These are phyloP conservation scores for Termitomyces titanicus DNA, from an alignment of 768 basidiomycete species.

Conservation along the genomic window DNA sequence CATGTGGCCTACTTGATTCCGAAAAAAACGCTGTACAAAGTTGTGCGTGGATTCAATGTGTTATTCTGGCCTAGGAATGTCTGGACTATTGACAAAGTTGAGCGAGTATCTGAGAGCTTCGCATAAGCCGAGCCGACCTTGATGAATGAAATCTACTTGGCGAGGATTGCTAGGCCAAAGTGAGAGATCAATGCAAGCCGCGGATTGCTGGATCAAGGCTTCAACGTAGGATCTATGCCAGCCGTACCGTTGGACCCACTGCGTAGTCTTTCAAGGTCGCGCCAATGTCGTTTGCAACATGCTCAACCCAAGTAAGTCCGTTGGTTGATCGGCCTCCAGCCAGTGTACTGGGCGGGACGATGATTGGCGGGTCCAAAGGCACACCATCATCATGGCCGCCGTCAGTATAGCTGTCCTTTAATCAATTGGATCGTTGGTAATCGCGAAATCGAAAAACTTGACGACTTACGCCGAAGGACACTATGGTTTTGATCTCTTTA, in stretches of 20 bases:
- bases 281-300: conserved; percentile 37
- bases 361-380: conserved; percentile 39
- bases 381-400: conserved; percentile 48
- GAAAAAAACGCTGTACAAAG: conserved; percentile 50
- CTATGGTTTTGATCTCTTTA: conserved; percentile 38
- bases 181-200: conserved; percentile 43
- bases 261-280: conserved; percentile 51
- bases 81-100: conserved; percentile 24
- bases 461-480: conserved; percentile 44
- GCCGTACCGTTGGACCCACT: conserved; percentile 22
- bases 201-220: conserved; percentile 27
- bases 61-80: conserved; percentile 43
- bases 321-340: conserved; percentile 52
- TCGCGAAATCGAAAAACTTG: background rate
- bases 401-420: conserved; percentile 47
- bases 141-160: conserved; percentile 44
- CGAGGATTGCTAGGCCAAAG: conserved; percentile 50
- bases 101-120: background rate
- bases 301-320: conserved; percentile 48
- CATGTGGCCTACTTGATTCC: conserved; percentile 44
- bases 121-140: conserved; percentile 29
- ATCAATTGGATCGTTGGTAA: background rate
- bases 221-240: background rate
- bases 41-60: conserved; percentile 39
- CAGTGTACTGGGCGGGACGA: conserved; percentile 36